Evolutionary conservation across 2,329 filamentous ascomycete species (phyloP).

Genomic region (Knufia fluminis): DNA sequence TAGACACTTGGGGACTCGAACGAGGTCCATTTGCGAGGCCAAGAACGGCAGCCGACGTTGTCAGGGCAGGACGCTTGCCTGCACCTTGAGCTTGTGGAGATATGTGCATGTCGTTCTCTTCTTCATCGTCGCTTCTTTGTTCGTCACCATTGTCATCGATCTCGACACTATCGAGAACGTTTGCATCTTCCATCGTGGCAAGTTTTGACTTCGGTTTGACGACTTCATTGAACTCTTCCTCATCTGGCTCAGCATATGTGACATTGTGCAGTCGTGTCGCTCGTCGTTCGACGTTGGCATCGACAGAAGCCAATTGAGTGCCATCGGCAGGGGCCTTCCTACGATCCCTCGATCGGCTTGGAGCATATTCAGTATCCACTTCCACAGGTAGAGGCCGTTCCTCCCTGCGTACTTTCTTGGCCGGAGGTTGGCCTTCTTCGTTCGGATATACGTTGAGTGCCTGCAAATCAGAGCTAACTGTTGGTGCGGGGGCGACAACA

Average conservation of each 20-base stretch:
- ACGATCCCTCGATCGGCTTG: constrained; percentile 19
- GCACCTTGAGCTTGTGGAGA: background rate
- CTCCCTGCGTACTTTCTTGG: constrained; percentile 16
- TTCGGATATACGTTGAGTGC: constrained; percentile 24
- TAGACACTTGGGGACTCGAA: background rate
- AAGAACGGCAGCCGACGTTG: constrained; percentile 1
- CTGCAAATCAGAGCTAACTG: constrained; percentile 22
- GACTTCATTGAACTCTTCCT: constrained; percentile 20
- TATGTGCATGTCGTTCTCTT: background rate
- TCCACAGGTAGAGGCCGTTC: constrained; percentile 17
- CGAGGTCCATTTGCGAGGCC: background rate
- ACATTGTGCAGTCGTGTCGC: constrained; percentile 18
- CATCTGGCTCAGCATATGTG: constrained; percentile 21
- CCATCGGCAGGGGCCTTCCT: constrained; percentile 15
- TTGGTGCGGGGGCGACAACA: constrained; percentile 14
- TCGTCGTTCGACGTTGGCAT: constrained; percentile 16
- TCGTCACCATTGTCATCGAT: background rate
- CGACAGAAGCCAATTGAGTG: constrained; percentile 8
- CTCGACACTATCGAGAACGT: constrained; percentile 11
- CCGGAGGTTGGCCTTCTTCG: constrained; percentile 21
- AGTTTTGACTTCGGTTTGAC: constrained; percentile 9
- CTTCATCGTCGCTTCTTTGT: constrained; percentile 6
- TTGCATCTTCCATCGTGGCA: constrained; percentile 9
- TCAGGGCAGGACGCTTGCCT: constrained; percentile 5
- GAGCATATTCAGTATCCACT: constrained; percentile 24